Conservation (phyloP, 2,329 filamentous ascomycete species). For the Bipolaris bicolor region DNA sequence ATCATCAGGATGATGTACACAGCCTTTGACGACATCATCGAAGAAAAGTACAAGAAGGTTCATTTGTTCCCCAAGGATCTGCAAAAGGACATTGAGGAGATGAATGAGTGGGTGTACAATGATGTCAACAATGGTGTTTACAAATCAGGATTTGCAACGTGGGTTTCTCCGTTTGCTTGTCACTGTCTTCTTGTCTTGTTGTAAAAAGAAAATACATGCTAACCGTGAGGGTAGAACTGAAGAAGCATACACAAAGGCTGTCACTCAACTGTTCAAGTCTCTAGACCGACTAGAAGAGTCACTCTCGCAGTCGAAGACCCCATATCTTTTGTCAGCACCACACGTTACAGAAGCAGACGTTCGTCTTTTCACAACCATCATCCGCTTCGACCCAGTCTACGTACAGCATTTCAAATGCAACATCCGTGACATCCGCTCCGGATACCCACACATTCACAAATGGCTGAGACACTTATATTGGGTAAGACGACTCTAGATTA, state of each 20-base stretch:
- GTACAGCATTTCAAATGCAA: conserved; percentile 77
- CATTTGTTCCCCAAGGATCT: conserved; percentile 55
- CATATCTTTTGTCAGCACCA: conserved; percentile 55
- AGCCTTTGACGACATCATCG: conserved; percentile 71
- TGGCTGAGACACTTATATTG: conserved; percentile 89
- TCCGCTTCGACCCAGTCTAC: conserved; percentile 64
- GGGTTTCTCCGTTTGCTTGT: conserved; percentile 17
- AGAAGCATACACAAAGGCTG: conserved; percentile 57
- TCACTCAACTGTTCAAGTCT: conserved; percentile 55
- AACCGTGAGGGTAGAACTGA: conserved; percentile 43
- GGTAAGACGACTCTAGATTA: conserved; percentile 40
- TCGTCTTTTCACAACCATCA: conserved; percentile 64
- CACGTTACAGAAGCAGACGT: conserved; percentile 57
- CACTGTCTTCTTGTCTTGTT: neutral
- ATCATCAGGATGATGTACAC: conserved; percentile 89
- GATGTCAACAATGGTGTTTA: conserved; percentile 61
- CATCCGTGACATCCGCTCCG: conserved; percentile 79
- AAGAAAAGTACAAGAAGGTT: conserved; percentile 52
- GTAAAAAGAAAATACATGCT: neutral
- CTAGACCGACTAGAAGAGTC: conserved; percentile 56
- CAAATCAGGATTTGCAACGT: conserved; percentile 60
- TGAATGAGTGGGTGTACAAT: conserved; percentile 61
- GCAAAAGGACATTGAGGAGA: conserved; percentile 54
- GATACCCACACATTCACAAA: conserved; percentile 78
- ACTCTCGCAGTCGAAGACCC: conserved; percentile 51